These are phyloP conservation scores for Glycine soja DNA, from an alignment of 306 rosid species.

Conservation along the genomic window DNA sequence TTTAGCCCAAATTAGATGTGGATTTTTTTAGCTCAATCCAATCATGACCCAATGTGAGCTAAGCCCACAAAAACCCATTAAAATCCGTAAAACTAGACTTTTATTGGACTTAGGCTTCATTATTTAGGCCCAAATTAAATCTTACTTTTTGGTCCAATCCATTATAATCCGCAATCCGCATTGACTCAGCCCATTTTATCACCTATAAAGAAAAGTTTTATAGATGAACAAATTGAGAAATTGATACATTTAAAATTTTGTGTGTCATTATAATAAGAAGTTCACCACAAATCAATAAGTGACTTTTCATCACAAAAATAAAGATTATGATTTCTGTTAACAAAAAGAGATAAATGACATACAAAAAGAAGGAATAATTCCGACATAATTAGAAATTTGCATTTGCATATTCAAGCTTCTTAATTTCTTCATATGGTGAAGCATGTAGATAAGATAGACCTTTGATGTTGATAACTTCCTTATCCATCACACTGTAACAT, in stretches of 20 bases:
- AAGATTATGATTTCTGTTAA: slow-evolving; percentile 10
- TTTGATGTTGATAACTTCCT: slow-evolving; percentile 41
- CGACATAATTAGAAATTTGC: slow-evolving; percentile 12
- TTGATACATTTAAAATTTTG: not conserved
- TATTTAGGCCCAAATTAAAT: too few species aligned
- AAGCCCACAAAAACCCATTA: too few species aligned
- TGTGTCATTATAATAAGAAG: not conserved
- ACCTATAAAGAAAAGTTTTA: too few species aligned
- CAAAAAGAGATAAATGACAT: slow-evolving; percentile 27
- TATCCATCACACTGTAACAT: slow-evolving; percentile 31
- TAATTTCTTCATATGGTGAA: slow-evolving; percentile 7
- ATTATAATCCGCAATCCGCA: too few species aligned
- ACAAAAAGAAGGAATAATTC: slow-evolving; percentile 20
- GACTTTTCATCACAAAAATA: not conserved
- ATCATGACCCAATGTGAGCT: too few species aligned
- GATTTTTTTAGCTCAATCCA: too few species aligned
- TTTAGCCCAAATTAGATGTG: too few species aligned
- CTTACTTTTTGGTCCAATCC: too few species aligned
- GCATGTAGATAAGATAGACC: slow-evolving; percentile 23
- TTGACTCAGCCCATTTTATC: too few species aligned
- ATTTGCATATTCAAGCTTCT: slow-evolving; percentile 30
- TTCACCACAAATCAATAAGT: not conserved
- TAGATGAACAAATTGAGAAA: not conserved
- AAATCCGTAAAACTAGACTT: too few species aligned
- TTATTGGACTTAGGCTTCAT: too few species aligned